Evolutionary conservation across 2,329 filamentous ascomycete genomes (phyloP).

Genomic region (Epichloe coenophiala): DNA sequence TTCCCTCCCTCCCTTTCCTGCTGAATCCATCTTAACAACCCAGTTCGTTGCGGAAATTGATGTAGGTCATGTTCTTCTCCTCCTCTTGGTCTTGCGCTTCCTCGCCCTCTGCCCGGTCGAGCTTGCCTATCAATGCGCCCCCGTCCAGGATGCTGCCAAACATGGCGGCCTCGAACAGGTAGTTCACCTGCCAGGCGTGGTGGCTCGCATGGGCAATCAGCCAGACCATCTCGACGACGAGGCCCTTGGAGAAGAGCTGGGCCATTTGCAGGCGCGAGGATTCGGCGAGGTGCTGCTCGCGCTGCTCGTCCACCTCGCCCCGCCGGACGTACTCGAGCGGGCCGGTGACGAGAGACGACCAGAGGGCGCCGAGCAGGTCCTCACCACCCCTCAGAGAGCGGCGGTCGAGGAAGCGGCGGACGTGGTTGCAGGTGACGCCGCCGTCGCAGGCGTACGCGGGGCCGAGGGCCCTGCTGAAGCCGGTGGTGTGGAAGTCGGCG

Average conservation of each 20-base stretch:
- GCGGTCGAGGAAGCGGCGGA: constrained; percentile 5
- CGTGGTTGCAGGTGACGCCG: constrained; percentile 10
- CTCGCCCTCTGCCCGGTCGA: constrained; percentile 10
- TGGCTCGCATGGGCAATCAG: constrained; percentile 11
- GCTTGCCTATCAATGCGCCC: constrained; percentile 15
- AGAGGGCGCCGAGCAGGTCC: constrained; percentile 7
- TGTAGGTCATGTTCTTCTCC: too few species aligned
- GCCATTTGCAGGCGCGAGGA: constrained; percentile 9
- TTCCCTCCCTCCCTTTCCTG: too few species aligned
- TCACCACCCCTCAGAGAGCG: background rate
- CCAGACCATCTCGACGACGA: constrained; percentile 9
- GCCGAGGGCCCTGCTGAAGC: constrained; percentile 12
- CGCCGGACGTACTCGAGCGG: constrained; percentile 9
- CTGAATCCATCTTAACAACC: too few species aligned
- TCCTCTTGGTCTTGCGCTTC: too few species aligned
- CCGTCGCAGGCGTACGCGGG: constrained; percentile 8
- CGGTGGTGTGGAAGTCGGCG: constrained; percentile 13
- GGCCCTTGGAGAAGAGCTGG: constrained; percentile 10
- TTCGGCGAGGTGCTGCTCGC: constrained; percentile 7
- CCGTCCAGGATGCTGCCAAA: constrained; percentile 19
- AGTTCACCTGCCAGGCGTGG: constrained; percentile 19
- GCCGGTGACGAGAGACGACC: constrained; percentile 7
- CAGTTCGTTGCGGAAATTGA: too few species aligned
- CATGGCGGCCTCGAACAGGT: constrained; percentile 20
- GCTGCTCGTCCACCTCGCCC: constrained; percentile 7